Percentiles rank a stretch among this genome's conserved stretches.
phyloP scores from a whole-genome alignment of 805 yeast genomes.

The Cyberlindnera bimundalis region DNA sequence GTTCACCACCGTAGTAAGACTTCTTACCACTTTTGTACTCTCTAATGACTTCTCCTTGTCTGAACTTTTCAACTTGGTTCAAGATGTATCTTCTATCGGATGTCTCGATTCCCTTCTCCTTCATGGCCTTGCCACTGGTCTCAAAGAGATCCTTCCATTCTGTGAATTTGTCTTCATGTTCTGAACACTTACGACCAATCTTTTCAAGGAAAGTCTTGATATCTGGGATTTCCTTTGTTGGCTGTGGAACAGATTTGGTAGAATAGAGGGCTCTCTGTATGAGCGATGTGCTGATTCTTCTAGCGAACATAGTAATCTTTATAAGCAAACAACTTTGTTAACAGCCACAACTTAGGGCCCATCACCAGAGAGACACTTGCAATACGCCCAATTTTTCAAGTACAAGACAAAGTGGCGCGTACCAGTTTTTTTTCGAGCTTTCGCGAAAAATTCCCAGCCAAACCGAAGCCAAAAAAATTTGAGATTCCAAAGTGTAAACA shows the following conservation, averaged over 20 bases:
- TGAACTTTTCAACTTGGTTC: constrained; percentile 65
- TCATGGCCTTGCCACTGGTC: constrained; percentile 53
- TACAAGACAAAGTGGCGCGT: not conserved
- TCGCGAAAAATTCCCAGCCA: constrained; percentile 1
- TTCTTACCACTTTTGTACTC: constrained; percentile 69
- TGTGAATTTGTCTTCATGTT: constrained; percentile 67
- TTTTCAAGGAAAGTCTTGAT: constrained; percentile 67
- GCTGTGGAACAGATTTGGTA: constrained; percentile 37
- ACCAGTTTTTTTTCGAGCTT: too few relatives aligned
- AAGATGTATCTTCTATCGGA: constrained; percentile 70
- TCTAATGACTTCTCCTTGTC: constrained; percentile 50
- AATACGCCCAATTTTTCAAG: constrained; percentile 5
- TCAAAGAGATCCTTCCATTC: constrained; percentile 65
- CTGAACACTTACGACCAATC: constrained; percentile 74
- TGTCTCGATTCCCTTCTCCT: constrained; percentile 73
- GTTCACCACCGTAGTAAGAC: constrained; percentile 79
- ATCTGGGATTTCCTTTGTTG: constrained; percentile 58
- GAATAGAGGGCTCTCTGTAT: constrained; percentile 15
- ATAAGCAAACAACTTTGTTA: too few relatives aligned
- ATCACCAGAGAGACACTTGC: too few relatives aligned
- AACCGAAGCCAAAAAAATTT: constrained; percentile 6
- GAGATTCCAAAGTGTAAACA: constrained; percentile 9
- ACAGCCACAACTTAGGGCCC: too few relatives aligned
- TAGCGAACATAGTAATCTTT: constrained; percentile 12
- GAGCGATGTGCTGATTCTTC: constrained; percentile 9